These are phyloP conservation scores for Eleusine coracana DNA, from an alignment of 176 grass and related monocot genomes.

Conservation along the genomic window DNA sequence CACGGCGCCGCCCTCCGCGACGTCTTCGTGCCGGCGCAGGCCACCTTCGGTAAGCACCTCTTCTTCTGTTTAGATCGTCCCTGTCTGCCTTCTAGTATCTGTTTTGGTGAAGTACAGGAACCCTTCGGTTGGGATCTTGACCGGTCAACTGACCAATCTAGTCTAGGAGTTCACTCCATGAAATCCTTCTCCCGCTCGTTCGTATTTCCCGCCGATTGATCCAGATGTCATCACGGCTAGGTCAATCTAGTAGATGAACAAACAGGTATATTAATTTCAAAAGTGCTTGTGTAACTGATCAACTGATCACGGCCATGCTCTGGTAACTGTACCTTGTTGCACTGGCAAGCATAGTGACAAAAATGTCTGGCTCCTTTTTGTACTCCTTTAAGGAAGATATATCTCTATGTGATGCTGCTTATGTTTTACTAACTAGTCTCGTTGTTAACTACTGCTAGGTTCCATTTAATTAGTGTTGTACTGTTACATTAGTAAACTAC, in stretches of 20 bases:
- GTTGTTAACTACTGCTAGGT: not conserved
- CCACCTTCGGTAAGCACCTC: slow-evolving; percentile 69
- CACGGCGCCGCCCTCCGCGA: slow-evolving; percentile 69
- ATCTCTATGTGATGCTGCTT: not conserved
- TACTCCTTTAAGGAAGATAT: slow-evolving; percentile 5
- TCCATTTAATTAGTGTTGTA: not conserved
- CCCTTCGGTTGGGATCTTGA: slow-evolving; percentile 39
- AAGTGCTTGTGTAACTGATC: slow-evolving; percentile 16
- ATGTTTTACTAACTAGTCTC: not conserved
- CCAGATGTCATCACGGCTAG: not conserved
- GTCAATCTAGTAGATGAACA: slow-evolving; percentile 25
- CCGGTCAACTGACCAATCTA: slow-evolving; percentile 35
- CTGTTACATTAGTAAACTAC: slow-evolving; percentile 19
- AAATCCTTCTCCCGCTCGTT: not conserved
- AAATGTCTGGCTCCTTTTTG: not conserved
- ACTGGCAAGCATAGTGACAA: slow-evolving; percentile 10
- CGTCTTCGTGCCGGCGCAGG: slow-evolving; percentile 64
- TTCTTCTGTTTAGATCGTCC: not conserved
- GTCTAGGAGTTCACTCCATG: not conserved
- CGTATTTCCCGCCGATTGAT: not conserved
- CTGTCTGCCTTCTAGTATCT: not conserved
- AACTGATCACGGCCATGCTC: slow-evolving; percentile 13
- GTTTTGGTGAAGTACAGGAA: not conserved
- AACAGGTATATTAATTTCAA: not conserved
- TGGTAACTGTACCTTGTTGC: slow-evolving; percentile 27